phyloP scores from a whole-genome alignment of 495 filamentous ascomycete genomes.

The Aspergillus ellipticus region DNA sequence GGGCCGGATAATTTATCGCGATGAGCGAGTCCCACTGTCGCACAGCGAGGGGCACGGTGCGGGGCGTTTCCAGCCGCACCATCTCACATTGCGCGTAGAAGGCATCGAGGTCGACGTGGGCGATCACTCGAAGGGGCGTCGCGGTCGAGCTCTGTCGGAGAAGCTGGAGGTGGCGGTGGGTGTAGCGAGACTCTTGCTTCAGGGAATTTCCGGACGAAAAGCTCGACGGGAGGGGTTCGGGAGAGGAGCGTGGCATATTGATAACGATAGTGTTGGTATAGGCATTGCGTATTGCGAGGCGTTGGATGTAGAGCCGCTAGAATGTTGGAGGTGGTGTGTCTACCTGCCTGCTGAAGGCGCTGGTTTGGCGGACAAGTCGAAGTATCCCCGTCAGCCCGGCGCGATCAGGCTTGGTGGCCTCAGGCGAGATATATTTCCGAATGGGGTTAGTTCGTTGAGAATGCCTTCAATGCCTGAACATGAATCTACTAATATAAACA shows the following conservation, averaged over 20 bases:
- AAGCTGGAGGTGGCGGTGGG: conserved; percentile 75
- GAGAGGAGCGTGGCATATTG: conserved; percentile 30
- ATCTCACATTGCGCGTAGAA: conserved; percentile 98
- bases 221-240: conserved; percentile 24
- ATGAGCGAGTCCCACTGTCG: conserved; percentile 79
- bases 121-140: conserved; percentile 79
- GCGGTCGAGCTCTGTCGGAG: conserved; percentile 66
- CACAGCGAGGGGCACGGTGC: conserved; percentile 83
- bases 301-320: not conserved
- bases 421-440: too few relatives aligned
- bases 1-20: conserved; percentile 91
- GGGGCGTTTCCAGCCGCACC: conserved; percentile 70
- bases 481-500: not conserved
- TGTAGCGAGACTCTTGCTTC: conserved; percentile 68
- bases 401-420: too few relatives aligned
- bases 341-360: not conserved
- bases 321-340: not conserved
- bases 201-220: conserved; percentile 30
- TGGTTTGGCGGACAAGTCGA: not conserved
- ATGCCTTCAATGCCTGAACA: too few relatives aligned
- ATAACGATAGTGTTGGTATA: not conserved
- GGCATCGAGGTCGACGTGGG: conserved; percentile 93
- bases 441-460: too few relatives aligned
- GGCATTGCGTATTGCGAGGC: conserved; percentile 15
- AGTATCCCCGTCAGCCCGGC: too few relatives aligned